A percentile compares a stretch with the other conserved stretches of the same genome.
These are phyloP conservation scores for Narthecium ossifragum DNA, from an alignment of 106 monocot genomes.

Conservation along the genomic window DNA sequence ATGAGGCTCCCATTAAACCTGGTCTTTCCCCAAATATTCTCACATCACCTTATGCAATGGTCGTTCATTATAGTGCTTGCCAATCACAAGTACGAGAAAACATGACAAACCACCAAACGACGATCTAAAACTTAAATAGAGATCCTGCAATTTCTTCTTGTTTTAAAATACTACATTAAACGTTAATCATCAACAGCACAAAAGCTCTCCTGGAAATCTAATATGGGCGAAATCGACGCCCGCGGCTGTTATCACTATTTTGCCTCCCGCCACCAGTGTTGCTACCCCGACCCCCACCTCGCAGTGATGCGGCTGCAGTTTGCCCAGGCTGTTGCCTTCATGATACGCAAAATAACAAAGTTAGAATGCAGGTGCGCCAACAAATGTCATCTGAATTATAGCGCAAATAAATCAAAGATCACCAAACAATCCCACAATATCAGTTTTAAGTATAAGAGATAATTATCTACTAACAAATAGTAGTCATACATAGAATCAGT, in stretches of 20 bases:
- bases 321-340: conserved; percentile 46
- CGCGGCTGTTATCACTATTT: conserved; percentile 6
- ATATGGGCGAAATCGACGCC: conserved; percentile 20
- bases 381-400: neutral
- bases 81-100: too few species aligned
- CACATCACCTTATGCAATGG: too few species aligned
- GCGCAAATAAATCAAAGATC: neutral
- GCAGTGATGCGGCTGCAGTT: conserved; percentile 6
- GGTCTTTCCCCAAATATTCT: too few species aligned
- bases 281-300: neutral
- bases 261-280: conserved; percentile 11
- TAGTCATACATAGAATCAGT: neutral
- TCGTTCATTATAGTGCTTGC: too few species aligned
- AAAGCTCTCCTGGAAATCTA: neutral
- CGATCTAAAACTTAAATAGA: too few species aligned
- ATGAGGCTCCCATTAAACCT: too few species aligned
- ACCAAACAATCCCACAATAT: neutral
- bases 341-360: neutral
- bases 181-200: too few species aligned
- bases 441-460: neutral
- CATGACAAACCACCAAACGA: too few species aligned
- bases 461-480: neutral
- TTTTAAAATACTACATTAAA: too few species aligned
- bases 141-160: too few species aligned
- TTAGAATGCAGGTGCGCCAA: neutral